A percentile compares a stretch with the other conserved stretches of the same genome.
Conservation (phyloP, 148 eudicot genomes). For the Amaranthus cruentus region DNA sequence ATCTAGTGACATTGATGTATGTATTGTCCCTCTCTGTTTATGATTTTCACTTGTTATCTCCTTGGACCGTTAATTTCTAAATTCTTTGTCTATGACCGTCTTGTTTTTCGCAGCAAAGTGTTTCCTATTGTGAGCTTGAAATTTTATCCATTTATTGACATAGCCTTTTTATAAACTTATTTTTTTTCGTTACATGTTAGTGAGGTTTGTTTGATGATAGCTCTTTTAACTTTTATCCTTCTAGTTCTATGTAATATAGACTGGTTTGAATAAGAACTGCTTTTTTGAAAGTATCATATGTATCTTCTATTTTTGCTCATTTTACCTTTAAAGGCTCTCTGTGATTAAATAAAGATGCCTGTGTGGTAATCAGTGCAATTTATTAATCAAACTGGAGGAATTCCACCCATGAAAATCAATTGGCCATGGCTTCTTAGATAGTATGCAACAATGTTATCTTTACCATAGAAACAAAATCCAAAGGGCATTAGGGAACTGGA, state of each 20-base stretch:
- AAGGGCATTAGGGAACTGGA: neutral
- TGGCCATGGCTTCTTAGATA: neutral
- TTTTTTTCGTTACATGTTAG: neutral
- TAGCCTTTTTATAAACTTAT: neutral
- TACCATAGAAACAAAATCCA: neutral
- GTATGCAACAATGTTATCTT: neutral
- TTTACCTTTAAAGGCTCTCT: neutral
- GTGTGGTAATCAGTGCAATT: neutral
- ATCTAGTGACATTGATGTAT: constrained; percentile 94
- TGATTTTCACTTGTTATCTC: neutral
- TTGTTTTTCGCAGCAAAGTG: neutral
- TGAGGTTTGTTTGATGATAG: neutral
- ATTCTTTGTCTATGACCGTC: constrained; percentile 1
- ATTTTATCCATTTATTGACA: neutral
- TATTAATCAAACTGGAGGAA: neutral
- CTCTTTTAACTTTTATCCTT: neutral
- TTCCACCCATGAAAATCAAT: neutral
- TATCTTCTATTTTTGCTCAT: neutral
- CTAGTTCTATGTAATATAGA: neutral
- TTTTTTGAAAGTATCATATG: neutral
- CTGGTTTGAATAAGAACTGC: neutral
- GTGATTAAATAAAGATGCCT: neutral
- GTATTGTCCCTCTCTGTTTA: constrained; percentile 20
- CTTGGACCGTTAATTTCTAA: neutral
- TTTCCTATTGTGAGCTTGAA: neutral